These are phyloP conservation scores for Ceratobasidium sp. DNA, from an alignment of 1,284 basidiomycete species.

Conservation along the genomic window DNA sequence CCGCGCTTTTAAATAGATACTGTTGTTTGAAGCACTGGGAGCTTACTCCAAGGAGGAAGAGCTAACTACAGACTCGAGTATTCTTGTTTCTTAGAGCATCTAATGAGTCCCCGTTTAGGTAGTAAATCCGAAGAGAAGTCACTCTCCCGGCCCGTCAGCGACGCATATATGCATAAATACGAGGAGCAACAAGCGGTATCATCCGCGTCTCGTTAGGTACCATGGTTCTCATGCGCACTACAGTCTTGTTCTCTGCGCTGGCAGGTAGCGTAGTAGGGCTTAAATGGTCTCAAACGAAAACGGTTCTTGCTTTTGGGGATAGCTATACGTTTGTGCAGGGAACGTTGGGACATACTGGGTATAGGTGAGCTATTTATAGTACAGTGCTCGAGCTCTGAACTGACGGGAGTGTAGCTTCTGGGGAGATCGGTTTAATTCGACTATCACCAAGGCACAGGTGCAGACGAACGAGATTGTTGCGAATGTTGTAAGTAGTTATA, in stretches of 20 bases:
- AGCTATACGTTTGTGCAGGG: conserved; percentile 41
- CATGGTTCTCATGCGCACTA: neutral
- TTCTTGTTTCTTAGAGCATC: neutral
- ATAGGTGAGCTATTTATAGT: conserved; percentile 13
- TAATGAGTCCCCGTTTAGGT: conserved; percentile 7
- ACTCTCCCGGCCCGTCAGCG: neutral
- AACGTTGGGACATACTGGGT: conserved; percentile 29
- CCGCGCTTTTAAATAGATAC: neutral
- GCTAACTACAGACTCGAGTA: neutral
- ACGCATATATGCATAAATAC: neutral
- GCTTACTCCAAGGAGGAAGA: neutral
- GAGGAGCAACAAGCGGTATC: neutral
- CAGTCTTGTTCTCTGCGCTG: neutral
- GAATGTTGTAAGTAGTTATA: conserved; percentile 10
- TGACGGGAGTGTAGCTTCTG: conserved; percentile 17
- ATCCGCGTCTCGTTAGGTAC: neutral
- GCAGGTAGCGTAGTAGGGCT: neutral
- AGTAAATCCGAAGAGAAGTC: conserved; percentile 3
- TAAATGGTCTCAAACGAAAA: conserved; percentile 40
- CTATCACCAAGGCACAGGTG: conserved; percentile 33
- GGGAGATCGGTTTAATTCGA: conserved; percentile 36
- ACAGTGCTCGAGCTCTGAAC: neutral
- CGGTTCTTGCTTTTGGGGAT: conserved; percentile 38
- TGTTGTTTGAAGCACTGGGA: neutral
- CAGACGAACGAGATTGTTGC: conserved; percentile 32